Percentiles rank a stretch among this genome's conserved stretches.
Evolutionary conservation across 1,284 basidiomycete genomes (phyloP).

Genomic region (Schizophyllum amplum): DNA sequence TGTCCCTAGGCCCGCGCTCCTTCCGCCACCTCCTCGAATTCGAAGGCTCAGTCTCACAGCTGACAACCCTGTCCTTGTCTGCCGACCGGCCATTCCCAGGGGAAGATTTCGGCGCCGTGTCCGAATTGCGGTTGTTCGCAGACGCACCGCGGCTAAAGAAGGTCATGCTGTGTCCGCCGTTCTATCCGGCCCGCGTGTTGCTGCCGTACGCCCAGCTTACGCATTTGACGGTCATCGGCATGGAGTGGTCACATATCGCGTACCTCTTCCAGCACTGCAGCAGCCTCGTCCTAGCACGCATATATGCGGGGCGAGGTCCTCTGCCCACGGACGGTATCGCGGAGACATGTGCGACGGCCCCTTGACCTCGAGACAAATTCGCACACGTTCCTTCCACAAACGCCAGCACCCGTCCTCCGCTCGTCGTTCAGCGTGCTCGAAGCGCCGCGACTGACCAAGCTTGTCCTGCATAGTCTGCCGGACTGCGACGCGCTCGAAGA

Average conservation of each 20-base stretch:
- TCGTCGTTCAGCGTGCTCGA: background rate
- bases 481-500: background rate
- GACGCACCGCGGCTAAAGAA: background rate
- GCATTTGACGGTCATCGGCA: background rate
- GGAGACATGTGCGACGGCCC: background rate
- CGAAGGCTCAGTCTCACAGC: background rate
- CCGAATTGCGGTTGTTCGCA: background rate
- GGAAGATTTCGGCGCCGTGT: background rate
- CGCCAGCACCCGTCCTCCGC: background rate
- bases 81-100: background rate
- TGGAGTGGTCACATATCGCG: background rate
- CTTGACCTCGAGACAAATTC: background rate
- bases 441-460: background rate
- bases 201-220: background rate
- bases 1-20: background rate
- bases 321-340: background rate
- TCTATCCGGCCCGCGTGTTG: background rate
- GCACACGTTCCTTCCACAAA: background rate
- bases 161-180: background rate
- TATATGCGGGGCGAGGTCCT: background rate
- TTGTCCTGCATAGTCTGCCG: background rate
- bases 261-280: background rate
- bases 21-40: background rate
- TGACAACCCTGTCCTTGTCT: background rate
- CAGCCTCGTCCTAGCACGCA: background rate